A percentile compares a stretch with the other conserved stretches of the same genome.
Evolutionary conservation across 305 asterid species (phyloP).

Genomic region (Fraxinus xanthoxyloides): DNA sequence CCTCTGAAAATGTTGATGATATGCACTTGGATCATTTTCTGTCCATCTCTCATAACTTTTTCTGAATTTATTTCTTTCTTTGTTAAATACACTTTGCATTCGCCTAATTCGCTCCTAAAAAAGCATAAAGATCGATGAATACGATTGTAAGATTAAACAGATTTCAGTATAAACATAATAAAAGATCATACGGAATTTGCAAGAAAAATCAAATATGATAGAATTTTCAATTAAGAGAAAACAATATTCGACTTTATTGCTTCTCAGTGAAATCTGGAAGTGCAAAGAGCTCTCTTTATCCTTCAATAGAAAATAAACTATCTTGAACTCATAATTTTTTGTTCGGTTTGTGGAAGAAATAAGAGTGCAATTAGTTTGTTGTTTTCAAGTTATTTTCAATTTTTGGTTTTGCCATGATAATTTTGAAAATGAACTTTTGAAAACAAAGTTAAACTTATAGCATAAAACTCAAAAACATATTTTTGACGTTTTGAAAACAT

Average conservation of each 20-base stretch:
- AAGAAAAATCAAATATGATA: background rate
- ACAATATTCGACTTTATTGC: background rate
- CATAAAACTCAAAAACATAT: too few species aligned
- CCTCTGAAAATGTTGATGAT: conserved; percentile 84
- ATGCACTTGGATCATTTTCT: conserved; percentile 55
- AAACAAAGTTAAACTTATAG: too few species aligned
- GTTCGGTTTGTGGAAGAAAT: background rate
- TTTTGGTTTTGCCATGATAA: too few species aligned
- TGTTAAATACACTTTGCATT: conserved; percentile 88
- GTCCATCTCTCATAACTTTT: conserved; percentile 85
- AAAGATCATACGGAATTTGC: background rate
- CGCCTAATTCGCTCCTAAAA: conserved; percentile 86
- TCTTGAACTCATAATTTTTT: background rate
- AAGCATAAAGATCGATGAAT: conserved; percentile 26
- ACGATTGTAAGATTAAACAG: conserved; percentile 3
- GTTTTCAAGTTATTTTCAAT: too few species aligned
- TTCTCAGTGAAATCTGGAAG: background rate
- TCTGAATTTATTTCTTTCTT: conserved; percentile 73
- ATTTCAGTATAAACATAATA: conserved; percentile 2
- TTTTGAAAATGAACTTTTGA: too few species aligned
- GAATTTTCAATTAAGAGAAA: background rate
- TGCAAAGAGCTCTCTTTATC: background rate
- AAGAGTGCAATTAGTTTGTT: too few species aligned
- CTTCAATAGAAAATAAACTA: conserved; percentile 13
- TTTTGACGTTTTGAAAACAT: too few species aligned